Percentiles rank a stretch among this genome's conserved stretches.
These are phyloP conservation scores for Sinapis alba DNA, from an alignment of 441 rosid species.

Conservation along the genomic window DNA sequence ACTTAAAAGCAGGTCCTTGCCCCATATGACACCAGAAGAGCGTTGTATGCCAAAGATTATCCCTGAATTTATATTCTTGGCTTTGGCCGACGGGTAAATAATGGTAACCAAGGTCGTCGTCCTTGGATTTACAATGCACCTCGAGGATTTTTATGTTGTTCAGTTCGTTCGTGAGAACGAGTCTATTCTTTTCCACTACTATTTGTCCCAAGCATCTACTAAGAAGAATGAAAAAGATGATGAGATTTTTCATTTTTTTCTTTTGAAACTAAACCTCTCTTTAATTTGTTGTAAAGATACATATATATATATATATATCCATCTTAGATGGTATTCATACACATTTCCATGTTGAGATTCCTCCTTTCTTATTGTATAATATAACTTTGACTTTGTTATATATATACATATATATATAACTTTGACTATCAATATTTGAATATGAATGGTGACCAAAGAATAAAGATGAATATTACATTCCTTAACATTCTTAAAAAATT, in stretches of 20 bases:
- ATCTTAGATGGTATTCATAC: background rate
- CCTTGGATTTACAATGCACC: conserved; percentile 24
- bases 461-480: no score
- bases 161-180: conserved; percentile 22
- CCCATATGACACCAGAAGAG: conserved; percentile 30
- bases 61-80: background rate
- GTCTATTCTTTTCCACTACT: background rate
- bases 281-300: background rate
- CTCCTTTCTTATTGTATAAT: background rate
- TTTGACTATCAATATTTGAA: no score
- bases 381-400: background rate
- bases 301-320: background rate
- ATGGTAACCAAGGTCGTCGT: conserved; percentile 24
- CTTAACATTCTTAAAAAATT: no score
- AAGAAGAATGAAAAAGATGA: conserved; percentile 6
- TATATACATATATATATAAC: no score
- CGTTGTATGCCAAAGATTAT: background rate
- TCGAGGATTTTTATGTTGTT: background rate
- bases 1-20: conserved; percentile 22
- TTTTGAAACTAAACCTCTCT: background rate
- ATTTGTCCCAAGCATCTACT: conserved; percentile 5
- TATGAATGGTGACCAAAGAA: no score
- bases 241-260: conserved; percentile 12
- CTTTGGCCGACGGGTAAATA: background rate
- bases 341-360: background rate